A percentile compares a stretch with the other conserved stretches of the same genome.
Evolutionary conservation across 495 filamentous ascomycete genomes (phyloP).

Genomic region (Penicillium bovifimosum): DNA sequence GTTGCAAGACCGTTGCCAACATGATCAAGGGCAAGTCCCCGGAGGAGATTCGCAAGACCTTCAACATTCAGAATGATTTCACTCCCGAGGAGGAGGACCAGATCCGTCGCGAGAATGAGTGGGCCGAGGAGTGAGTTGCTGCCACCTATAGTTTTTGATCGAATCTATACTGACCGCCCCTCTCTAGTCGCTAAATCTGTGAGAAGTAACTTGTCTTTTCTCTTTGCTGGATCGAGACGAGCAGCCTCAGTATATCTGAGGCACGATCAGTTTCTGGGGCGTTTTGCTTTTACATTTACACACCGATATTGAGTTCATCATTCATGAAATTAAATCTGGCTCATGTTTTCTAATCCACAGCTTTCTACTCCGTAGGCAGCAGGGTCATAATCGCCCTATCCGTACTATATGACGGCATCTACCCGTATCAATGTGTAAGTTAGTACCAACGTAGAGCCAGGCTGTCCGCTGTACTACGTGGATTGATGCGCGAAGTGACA

Average conservation of each 20-base stretch:
- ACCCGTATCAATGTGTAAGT: not conserved
- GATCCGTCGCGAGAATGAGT: slow-evolving; percentile 67
- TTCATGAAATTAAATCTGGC: not conserved
- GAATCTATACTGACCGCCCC: not conserved
- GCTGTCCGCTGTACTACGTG: not conserved
- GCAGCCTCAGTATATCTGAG: not conserved
- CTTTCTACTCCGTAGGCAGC: not conserved
- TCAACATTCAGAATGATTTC: slow-evolving; percentile 72
- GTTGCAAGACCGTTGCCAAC: slow-evolving; percentile 66
- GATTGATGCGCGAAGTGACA: not conserved
- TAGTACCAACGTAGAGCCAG: not conserved
- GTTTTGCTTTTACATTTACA: not conserved
- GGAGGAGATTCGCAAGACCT: slow-evolving; percentile 70
- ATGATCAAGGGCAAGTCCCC: slow-evolving; percentile 72
- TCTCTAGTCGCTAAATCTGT: slow-evolving; percentile 33
- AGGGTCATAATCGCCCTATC: not conserved
- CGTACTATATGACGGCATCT: not conserved
- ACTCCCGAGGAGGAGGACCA: slow-evolving; percentile 70
- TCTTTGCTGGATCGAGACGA: not conserved
- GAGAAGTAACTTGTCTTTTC: not conserved
- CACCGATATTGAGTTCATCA: not conserved
- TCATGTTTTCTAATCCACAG: not conserved
- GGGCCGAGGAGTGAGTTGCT: slow-evolving; percentile 60
- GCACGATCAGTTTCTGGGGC: not conserved
- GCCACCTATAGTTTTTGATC: not conserved